Base-by-base conservation (phyloP, 2,329 filamentous ascomycete genomes). In the Fusarium incarnatum region DNA sequence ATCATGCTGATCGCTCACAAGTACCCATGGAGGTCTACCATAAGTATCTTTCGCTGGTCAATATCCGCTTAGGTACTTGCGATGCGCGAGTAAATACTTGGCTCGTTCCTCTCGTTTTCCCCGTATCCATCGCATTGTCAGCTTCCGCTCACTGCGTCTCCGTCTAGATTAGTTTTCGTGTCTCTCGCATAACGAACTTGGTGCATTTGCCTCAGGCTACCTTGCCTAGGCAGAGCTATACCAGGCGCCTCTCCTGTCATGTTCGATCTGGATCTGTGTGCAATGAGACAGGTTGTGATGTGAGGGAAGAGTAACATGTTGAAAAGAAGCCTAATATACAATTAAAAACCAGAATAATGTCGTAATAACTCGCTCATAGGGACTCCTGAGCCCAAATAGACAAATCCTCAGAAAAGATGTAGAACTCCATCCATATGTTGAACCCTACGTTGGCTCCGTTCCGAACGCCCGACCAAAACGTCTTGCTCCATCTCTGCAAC, bases 81-180 rank as follows among this genome's bases (percentile, higher is more conserved):
- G 12, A 13, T 20, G 5, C 20, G 6, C 18, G 9, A 9, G 10
- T 15, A 22, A 20, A 3, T 70, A 64, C 67, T 63, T 71, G 10
- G 7, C 27, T 18, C 34, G 12, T 41, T 27, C 16, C 34, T 60
- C 66, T 70, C 60, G 55, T 46, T 46, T 73, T 58, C 56, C 52
- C 58, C 67, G 69, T 74, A 73, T 75, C 32, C 46, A 32, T 72
- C 70, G 60, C 46, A n/a, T 69, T 57, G 23, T 46, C 49, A 6
- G 13, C 20, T 41, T n/a, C 15, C 4, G 16, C 27, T 15, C 16
- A 13, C 10, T 40, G n/a, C 20, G n/a, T 27, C 6, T 25, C 20
- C 28, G 8, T 23, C 22, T 23, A 44, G 22, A 20, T 13, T 25
- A 23, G 32, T 25, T 53, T n/a, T 34, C 46, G 30, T 25, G 20